These are phyloP conservation scores for Fusarium veterinarium DNA, from an alignment of 2,329 filamentous ascomycete genomes.

Conservation along the genomic window DNA sequence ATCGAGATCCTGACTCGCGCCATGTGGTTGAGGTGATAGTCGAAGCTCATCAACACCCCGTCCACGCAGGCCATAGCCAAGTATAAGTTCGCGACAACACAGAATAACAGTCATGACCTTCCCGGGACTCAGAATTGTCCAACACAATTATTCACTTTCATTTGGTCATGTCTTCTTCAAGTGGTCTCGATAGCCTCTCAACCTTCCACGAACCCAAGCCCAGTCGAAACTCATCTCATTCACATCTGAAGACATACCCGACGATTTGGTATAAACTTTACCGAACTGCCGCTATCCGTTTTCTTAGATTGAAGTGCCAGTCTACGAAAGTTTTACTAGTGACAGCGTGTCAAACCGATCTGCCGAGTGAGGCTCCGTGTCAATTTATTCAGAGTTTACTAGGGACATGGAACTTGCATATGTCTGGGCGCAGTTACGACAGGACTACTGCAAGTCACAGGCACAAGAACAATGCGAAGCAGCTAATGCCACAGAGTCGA, in stretches of 20 bases:
- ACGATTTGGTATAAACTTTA: background rate
- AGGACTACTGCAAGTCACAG: background rate
- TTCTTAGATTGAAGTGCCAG: background rate
- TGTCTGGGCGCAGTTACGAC: background rate
- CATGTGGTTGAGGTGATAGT: background rate
- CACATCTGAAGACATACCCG: background rate
- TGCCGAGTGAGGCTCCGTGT: background rate
- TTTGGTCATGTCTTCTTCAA: background rate
- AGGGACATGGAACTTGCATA: background rate
- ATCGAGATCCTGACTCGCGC: background rate
- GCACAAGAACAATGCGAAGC: background rate
- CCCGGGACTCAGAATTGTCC: background rate
- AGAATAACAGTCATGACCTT: background rate
- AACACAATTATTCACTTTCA: accelerated
- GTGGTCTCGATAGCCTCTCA: background rate
- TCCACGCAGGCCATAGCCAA: background rate
- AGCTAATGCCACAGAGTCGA: background rate
- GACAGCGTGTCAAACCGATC: background rate
- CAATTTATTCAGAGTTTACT: background rate
- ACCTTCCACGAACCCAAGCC: background rate
- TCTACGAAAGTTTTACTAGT: background rate
- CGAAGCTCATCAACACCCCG: background rate
- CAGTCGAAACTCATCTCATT: background rate
- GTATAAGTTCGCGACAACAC: background rate
- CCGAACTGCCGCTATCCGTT: background rate